Base-by-base conservation (phyloP, 2,329 filamentous ascomycete genomes). In the Aplosporella prunicola region DNA sequence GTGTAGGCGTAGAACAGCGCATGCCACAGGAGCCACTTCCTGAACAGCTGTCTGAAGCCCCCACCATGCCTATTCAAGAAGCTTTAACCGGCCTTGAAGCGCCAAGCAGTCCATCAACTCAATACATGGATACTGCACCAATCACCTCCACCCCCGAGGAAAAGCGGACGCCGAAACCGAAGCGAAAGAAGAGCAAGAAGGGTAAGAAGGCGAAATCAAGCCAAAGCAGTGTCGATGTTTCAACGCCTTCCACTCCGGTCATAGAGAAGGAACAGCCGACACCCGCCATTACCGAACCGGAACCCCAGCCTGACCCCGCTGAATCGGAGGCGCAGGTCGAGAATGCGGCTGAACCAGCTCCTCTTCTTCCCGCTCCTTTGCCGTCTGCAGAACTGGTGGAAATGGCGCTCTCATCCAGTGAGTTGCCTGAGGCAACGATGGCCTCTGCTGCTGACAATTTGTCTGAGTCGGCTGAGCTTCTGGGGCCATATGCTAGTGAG, bases 101-200 rank as follows among this genome's bases (percentile, higher is more conserved):
- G n/a, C n/a, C n/a, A n/a, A n/a, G n/a, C n/a, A n/a, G n/a, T n/a
- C n/a, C n/a, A n/a, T n/a, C n/a, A n/a, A n/a, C n/a, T n/a, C n/a
- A n/a, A n/a, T n/a, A n/a, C n/a, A n/a, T n/a, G n/a, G n/a, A n/a
- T n/a, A n/a, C n/a, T n/a, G n/a, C n/a, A n/a, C n/a, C n/a, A n/a
- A n/a, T n/a, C n/a, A n/a, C n/a, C n/a, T n/a, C n/a, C n/a, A n/a
- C n/a, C 22, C 34, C 34, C 3, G 26, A 37, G 18, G 34, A 37
- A 2, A 20, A 37, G 9, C 30, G 34, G 26, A 8, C 34, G 6
- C 11, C 30, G 9, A 13, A 29, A 20, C 34, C 34, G 5, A 22
- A 20, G 16, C 29, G 30, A 20, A 43, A 41, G 32, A 43, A 37
- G 17, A 24, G 24, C 5, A 40, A 41, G 20, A 38, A 26, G 11